Conservation (phyloP, 2,329 filamentous ascomycete species). For the Salinomyces thailandicus region DNA sequence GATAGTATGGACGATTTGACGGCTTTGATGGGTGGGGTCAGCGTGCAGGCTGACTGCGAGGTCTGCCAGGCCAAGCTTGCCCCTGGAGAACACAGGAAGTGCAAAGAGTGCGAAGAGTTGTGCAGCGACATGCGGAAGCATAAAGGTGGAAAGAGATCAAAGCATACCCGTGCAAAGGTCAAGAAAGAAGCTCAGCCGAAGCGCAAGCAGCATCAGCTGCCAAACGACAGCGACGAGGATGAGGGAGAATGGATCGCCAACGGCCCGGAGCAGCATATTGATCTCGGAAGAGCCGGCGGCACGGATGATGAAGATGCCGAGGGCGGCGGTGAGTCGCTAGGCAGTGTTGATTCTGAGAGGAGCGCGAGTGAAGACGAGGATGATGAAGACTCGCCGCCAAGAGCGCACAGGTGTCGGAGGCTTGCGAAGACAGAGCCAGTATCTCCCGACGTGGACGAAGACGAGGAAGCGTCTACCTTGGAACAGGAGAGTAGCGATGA, state of each 20-base stretch:
- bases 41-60: constrained; percentile 65
- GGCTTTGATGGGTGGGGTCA: constrained; percentile 75
- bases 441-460: constrained; percentile 17
- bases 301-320: constrained; percentile 82
- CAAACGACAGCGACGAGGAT: constrained; percentile 51
- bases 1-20: constrained; percentile 72
- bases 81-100: constrained; percentile 48
- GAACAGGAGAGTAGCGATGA: constrained; percentile 34
- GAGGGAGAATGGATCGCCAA: constrained; percentile 66
- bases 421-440: neutral
- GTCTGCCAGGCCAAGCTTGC: constrained; percentile 65
- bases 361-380: constrained; percentile 45
- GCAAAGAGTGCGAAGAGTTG: constrained; percentile 68
- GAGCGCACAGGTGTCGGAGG: constrained; percentile 12
- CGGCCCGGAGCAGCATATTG: constrained; percentile 50
- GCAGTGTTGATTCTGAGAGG: constrained; percentile 58
- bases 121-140: constrained; percentile 36
- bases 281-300: constrained; percentile 58
- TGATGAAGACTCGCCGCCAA: constrained; percentile 31
- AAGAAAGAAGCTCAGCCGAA: constrained; percentile 21
- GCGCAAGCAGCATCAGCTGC: constrained; percentile 47
- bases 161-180: constrained; percentile 15
- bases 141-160: constrained; percentile 27
- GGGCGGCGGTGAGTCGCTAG: constrained; percentile 70
- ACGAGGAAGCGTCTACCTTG: constrained; percentile 32